Evolutionary conservation across 441 rosid genomes (phyloP), one percentile per base, ranked within the genome.

Genomic region (Cnidoscolus chayamansa): DNA sequence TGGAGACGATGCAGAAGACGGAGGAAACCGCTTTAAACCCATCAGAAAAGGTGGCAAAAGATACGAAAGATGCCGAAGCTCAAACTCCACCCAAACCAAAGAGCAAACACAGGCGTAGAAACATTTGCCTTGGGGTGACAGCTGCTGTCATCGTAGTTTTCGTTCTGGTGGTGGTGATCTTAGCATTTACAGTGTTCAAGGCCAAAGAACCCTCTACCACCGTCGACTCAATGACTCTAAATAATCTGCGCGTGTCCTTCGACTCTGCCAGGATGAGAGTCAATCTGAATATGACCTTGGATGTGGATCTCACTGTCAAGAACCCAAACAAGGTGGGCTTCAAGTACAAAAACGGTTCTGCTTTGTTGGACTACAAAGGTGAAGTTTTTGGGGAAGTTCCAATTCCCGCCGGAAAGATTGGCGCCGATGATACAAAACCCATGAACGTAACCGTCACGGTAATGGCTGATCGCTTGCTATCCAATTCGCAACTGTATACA

Each of bases 321-420:
- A 95, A 95, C 79, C 94, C 91, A 0, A 95, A 92, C 80, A 84
- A 84, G 68, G 94, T 90, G 31, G 86, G 94, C 0, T 77, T 92
- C 75, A 85, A 79, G 74, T 89, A 84, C 84, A 68, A 5, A 19
- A 64, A 87, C 56, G 57, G 87, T 20, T 65, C 88, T 30, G 88
- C 88, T 2, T 9, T 78, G 37, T 62, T 95, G 30, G 87, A 82
- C 65, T 92, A 92, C 85, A 79, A 88, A 68, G 94, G 87, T 0
- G 63, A 83, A 13, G 17, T 72, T 1, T 81, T 91, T 0, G 99
- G 96, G 0, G 89, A 85, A 10, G 92, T 77, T 0, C 96, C 97
- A 0, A 73, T 95, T 43, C 88, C 92, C 0, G 92, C 89, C 0
- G 86, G 81, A 0, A 60, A 80, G 63, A 79, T 92, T 62, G 71